Evolutionary conservation across 2,329 filamentous ascomycete species (phyloP).

Genomic region (Cadophora sp.): DNA sequence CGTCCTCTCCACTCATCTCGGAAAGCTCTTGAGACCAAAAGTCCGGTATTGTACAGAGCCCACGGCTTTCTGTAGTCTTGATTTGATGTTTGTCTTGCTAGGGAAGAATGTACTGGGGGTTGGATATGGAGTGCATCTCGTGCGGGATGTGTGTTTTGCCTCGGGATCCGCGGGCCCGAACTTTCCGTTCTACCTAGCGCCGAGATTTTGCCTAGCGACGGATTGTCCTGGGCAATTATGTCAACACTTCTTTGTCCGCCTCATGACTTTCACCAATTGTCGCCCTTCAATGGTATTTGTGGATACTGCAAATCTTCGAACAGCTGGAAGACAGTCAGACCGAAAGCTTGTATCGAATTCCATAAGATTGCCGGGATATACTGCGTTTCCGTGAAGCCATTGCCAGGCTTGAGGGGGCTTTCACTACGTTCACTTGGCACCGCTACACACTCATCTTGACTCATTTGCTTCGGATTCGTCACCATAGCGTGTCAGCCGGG

Average conservation of each 20-base stretch:
- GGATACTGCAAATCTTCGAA: background rate
- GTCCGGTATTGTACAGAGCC: background rate
- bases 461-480: background rate
- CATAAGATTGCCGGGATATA: background rate
- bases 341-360: background rate
- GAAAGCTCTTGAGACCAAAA: background rate
- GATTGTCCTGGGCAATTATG: background rate
- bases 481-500: conserved; percentile 5
- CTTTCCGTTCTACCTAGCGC: background rate
- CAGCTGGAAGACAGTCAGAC: background rate
- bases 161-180: conserved; percentile 15
- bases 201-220: conserved; percentile 3
- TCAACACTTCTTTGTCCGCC: conserved; percentile 5
- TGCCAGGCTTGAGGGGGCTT: background rate
- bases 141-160: conserved; percentile 1
- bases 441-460: background rate
- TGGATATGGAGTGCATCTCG: background rate
- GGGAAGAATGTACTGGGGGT: background rate
- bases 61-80: background rate
- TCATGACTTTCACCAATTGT: no score
- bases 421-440: background rate
- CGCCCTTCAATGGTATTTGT: background rate
- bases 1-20: conserved; percentile 23
- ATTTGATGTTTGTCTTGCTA: background rate
- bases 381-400: background rate